Base-by-base conservation (phyloP, 2,329 filamentous ascomycete genomes). In the Mariannaea elegans region DNA sequence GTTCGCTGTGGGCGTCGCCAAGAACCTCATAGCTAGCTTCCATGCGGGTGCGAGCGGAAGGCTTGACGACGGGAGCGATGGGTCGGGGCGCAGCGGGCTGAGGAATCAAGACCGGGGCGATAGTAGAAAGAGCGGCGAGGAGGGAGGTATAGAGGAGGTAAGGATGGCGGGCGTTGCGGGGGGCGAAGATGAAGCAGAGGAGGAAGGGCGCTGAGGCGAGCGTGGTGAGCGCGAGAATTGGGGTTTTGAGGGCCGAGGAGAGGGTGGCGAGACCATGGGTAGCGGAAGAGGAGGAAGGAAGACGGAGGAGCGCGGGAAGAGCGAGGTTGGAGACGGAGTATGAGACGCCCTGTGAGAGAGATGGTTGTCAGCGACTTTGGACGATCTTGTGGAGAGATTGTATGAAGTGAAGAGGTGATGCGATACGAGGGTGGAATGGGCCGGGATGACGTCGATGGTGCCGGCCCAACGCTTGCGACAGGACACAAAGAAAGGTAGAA, bases 111-210 rank as follows among this genome's bases (percentile, higher is more conserved):
- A 77, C 73, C 56, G 84, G 82, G 39, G 80, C 81, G 42, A 85
- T 80, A 19, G 84, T 83, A 42, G 91, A 87, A 36, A 91, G 79
- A 36, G 84, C 81, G 41, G 88, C 85, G 57, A 93, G 84, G 23
- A 93, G 78, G 3, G 89, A 88, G 13, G 92, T 93, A 87, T 95
- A 97, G 59, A 97, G 78, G 23, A 97, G 87, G 75, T 97, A 98
- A 0, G 94, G 94, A 75, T 98, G 94, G 73, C 90, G 88, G 67
- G 86, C 84, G 56, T 88, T 85, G 23, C 87, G 84, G 0, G 93
- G 91, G 2, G 93, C 94, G 65, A 96, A 81, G 42, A 84, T 76
- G 77, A 90, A 97, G 63, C 93, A 92, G 65, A 94, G 84, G 67
- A 92, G 80, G 71, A 97, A 88, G 27, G 91, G 87, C 51, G 86